Base-by-base conservation (phyloP, 768 basidiomycete genomes). In the Boletellus emodensis region DNA sequence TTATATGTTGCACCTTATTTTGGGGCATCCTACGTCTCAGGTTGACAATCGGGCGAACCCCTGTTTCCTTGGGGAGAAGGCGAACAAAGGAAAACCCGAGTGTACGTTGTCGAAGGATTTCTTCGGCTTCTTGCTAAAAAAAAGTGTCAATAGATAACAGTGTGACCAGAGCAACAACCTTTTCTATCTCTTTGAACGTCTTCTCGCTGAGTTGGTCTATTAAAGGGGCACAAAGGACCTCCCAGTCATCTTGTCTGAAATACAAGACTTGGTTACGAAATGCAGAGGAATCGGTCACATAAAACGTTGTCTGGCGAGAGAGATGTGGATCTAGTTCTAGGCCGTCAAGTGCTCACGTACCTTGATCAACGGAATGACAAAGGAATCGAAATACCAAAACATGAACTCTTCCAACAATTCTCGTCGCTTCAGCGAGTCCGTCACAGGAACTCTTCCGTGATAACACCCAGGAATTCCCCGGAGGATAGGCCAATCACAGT, bases 231-330 rank as follows among this genome's bases (percentile, higher is more conserved):
- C 93, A 94, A 6, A 97, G 75, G 3, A 68, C 71, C n/a, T 77
- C 74, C 96, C 95, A 99, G 58, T 95, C 94, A 45, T 95, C 92
- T 48, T 97, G 93, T 11, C 91, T 82, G 66, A 96, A 98, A 63
- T 94, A 99, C 1, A 97, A 71, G 1, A 94, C 77, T 39, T 82
- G 81, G 53, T 94, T 88, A 36, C 86, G 77, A 60, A 85, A 91
- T 7, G 85, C 87, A 17, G 87, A 84, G 0, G 94, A 91, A 56
- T 98, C 90, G 0, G 96, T 98, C 39, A 93, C 77, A 67, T 97
- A 97, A 70, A 96, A 99, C 0, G 85, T 85, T 3, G 91, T 91
- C 94, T 97, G 56, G 41, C 2, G 20, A 22, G 9, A 30, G 39
- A 34, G 13, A 35, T 10, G 18, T 22, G 6, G 3, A 4, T 18